Base-by-base conservation (phyloP, 2,329 filamentous ascomycete species). In the Alternaria sp. region DNA sequence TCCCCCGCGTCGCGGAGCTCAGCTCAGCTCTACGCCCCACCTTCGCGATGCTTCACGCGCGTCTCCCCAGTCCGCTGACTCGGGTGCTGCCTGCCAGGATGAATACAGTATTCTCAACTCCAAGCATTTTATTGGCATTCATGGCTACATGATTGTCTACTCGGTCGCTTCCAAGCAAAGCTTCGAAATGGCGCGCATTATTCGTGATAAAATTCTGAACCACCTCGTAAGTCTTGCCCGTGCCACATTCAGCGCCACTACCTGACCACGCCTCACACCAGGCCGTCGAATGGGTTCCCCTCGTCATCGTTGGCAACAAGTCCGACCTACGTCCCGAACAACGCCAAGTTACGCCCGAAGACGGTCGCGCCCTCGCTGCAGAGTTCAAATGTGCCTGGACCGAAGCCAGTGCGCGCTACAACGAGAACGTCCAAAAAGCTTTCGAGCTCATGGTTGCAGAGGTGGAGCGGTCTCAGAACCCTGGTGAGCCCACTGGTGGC, bases 31-130 rank as follows among this genome's bases (percentile, higher is more conserved):
- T 56, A 51, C 56, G 44, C 66, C 63, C 57, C 63, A 63, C 58
- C 59, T 53, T 56, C 37, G 45, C 48, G 21, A 21, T 54, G 46
- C 51, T 56, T 45, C 44, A 44, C 53, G 29, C 39, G 45, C 40
- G 36, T 44, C 36, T 13, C 54, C 24, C 33, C 42, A 58, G n/a
- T 31, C 54, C 41, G 60, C 71, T 77, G 60, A 77, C 69, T 55
- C 44, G 42, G 40, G 51, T 50, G 40, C 53, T 40, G 37, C 39
- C 42, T 56, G 34, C 59, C 74, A 95, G 90, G 95, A 99, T 83
- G 95, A 99, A 80, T 99, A 99, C 83, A 96, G 92, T 76, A 97
- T 98, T 66, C 84, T 99, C 62, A 98, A 97, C 80, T 96, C 92
- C 63, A 98, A 98, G 82, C 94, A 98, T 78, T 98, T 98, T 73